Evolutionary conservation across 78 protist species (phyloP), one percentile per base, ranked within the genome.

Genomic region (Cavenderia fasciculata): DNA sequence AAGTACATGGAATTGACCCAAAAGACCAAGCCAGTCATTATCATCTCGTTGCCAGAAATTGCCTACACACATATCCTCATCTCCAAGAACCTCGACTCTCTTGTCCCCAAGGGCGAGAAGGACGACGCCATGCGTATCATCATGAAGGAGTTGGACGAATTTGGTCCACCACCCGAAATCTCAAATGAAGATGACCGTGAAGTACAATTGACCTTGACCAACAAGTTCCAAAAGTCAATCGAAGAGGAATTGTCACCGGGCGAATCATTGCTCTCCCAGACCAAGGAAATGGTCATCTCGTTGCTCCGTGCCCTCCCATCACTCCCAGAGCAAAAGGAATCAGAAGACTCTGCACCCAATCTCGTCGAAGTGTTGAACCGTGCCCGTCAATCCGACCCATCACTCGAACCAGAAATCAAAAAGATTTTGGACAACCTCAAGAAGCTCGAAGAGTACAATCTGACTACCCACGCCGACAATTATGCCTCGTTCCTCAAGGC

Each of bases 1-100:
- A 70, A 74, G 51, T 93, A 93, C 82, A 93, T 86, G 90, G 95
- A 93, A 31, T 59, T 93, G 61, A 93, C 93, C 16, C 94, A 93
- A 70, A 85, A 74, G 71, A 78, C 88, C 59, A 86, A 93, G 61
- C 95, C 95, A 73, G 76, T 76, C 69, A 93, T 93, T 66, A 65
- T 93, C 74, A 70, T 93, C 36, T 72, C 87, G 1, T 54, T 86
- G 31, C 77, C 85, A 46, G 95, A 93, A 44, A 74, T 93, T 69
- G 38, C 74, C 6, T 61, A 74, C 57, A 86, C 91, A 4, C 95
- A 93, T n/a, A 74, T 62, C 34, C 21, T 74, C 44, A 77, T 93
- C 23, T 29, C 72, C 27, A 85, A 93, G 72, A 65, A 93, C 40
- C 59, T 93, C 44, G 91, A 75, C 47, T 74, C 90, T 21, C 44